phyloP scores from a whole-genome alignment of 1,284 basidiomycete species.

The Coniferiporia sulphurascens region DNA sequence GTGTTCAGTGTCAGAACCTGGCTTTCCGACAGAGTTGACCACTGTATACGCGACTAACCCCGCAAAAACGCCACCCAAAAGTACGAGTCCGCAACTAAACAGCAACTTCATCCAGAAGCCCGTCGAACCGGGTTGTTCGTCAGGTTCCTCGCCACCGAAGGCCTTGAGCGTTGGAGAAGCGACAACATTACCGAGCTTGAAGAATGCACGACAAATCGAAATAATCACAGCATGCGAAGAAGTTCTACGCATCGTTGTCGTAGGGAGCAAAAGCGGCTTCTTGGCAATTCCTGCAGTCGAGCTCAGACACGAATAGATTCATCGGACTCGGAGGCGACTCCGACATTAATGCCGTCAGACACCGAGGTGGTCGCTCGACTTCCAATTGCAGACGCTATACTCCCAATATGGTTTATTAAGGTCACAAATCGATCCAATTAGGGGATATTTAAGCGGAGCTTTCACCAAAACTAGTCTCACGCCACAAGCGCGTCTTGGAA shows the following conservation, averaged over 20 bases:
- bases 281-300: no score
- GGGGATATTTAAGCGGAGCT: no score
- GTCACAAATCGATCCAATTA: no score
- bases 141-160: neutral
- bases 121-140: conserved; percentile 33
- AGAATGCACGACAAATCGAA: conserved; percentile 1
- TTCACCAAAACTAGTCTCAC: no score
- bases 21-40: neutral
- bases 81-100: conserved; percentile 61
- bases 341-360: no score
- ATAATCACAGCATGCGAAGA: conserved; percentile 7
- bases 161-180: conserved; percentile 6
- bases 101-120: conserved; percentile 68
- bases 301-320: no score
- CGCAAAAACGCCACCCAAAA: conserved; percentile 81
- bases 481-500: no score
- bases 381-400: no score
- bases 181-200: conserved; percentile 8
- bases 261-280: neutral
- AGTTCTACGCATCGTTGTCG: neutral
- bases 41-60: conserved; percentile 49
- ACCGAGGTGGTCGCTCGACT: no score
- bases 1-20: neutral
- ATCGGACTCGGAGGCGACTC: no score
- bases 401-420: no score